Conservation (phyloP, 305 asterid genomes). For the Fraxinus sp. region DNA sequence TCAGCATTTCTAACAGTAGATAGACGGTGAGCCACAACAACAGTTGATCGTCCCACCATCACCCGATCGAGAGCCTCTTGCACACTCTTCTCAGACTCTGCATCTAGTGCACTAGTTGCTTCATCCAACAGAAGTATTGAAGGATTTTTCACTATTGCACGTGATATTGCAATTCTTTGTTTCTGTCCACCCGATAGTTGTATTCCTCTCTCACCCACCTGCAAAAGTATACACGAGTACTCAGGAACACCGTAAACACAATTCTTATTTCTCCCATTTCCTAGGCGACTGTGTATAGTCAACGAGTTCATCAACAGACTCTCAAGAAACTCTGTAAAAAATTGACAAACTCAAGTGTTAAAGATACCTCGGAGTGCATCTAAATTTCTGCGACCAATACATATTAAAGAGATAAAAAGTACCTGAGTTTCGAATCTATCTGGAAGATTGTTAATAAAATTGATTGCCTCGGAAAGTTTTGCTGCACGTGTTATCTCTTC, state of each 20-base stretch:
- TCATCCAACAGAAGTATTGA: conserved; percentile 86
- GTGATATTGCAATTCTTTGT: conserved; percentile 89
- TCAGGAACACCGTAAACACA: background rate
- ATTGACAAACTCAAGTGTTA: background rate
- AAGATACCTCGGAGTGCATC: background rate
- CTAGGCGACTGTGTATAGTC: background rate
- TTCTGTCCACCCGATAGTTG: conserved; percentile 98
- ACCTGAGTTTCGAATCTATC: conserved; percentile 93
- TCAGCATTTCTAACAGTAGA: conserved; percentile 93
- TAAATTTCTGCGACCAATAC: background rate
- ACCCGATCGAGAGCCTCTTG: conserved; percentile 98
- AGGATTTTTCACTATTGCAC: conserved; percentile 91
- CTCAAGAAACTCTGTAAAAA: background rate
- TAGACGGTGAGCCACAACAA: conserved; percentile 88
- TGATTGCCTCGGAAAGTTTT: conserved; percentile 82
- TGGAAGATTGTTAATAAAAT: conserved; percentile 84
- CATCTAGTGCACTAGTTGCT: conserved; percentile 88
- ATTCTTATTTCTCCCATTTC: background rate
- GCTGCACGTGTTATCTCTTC: conserved; percentile 84
- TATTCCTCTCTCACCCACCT: conserved; percentile 98
- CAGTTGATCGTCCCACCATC: conserved; percentile 91
- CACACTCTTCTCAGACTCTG: conserved; percentile 92
- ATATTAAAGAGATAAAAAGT: conserved; percentile 13
- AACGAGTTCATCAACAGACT: background rate
- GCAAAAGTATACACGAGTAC: conserved; percentile 10